Base-by-base conservation (phyloP, 108 stramenopile genomes). In the Pseudonitzschia multistriata region DNA sequence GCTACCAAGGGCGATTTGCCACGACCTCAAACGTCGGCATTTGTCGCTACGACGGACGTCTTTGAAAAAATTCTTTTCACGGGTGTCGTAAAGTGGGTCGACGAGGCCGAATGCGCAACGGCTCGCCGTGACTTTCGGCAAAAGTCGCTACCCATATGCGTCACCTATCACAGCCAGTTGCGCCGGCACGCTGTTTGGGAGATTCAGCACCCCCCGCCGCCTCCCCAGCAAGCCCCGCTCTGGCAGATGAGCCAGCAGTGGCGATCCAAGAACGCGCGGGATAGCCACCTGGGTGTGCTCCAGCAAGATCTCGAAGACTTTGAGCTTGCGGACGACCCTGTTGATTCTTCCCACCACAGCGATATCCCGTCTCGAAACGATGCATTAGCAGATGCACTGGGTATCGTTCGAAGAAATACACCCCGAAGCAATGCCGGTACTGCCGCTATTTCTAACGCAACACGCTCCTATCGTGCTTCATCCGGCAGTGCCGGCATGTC, bases 41-140 rank as follows among this genome's bases (percentile, higher is more conserved):
- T 45, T n/a, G n/a, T n/a, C 49, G 36, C 67, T 15, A 71, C 85
- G 25, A 70, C 80, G 0, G 79, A 89, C 72, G 83, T 81, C 11
- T 67, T 69, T 39, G 93, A 94, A 73, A 79, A 76, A 52, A 62
- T 91, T 28, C 55, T 91, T 7, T 87, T 74, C 56, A 81, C 87
- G 27, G 87, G 81, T 25, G 64, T 60, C 0, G 63, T 83, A 19
- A 61, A 74, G 24, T 85, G 76, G 76, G 49, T 70, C 21, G 67
- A 80, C 49, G 17, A 57, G 33, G 71, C 60, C 42, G 42, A 54
- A 70, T 4, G 11, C 42, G 42, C 11, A 40, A 66, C 34, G 33
- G 47, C 42, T n/a, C 3, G 11, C 11, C 11, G 7, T 13, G 22
- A 52, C 22, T 25, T 25, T 50, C 54, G 65, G 48, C 49, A 66